Evolutionary conservation across 2,329 filamentous ascomycete genomes (phyloP).

Genomic region (Aspergillus amoenus): DNA sequence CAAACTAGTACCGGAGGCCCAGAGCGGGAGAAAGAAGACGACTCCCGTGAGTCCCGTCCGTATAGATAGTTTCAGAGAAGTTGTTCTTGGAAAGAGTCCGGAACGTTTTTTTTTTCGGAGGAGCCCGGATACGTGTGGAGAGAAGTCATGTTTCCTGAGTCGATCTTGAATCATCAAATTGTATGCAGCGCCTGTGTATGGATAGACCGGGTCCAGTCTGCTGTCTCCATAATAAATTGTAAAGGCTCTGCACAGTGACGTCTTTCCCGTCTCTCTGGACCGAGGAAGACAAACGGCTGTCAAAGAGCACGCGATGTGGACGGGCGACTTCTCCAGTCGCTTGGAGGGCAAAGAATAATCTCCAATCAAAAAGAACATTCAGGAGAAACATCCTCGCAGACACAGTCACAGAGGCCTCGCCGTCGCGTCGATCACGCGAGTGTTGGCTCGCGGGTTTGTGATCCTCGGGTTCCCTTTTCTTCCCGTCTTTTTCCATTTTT

Average conservation of each 20-base stretch:
- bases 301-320: background rate
- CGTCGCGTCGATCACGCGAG: conserved; percentile 24
- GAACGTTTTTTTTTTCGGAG: conserved; percentile 3
- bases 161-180: conserved; percentile 5
- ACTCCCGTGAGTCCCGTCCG: no score
- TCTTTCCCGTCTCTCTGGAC: conserved; percentile 9
- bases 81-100: background rate
- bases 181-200: background rate
- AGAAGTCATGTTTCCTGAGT: conserved; percentile 4
- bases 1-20: no score
- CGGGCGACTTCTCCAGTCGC: background rate
- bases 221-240: conserved; percentile 4
- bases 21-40: no score
- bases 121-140: conserved; percentile 10
- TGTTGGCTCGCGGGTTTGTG: conserved; percentile 1
- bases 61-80: no score
- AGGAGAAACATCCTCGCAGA: no score
- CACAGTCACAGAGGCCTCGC: background rate
- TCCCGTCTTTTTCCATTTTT: conserved; percentile 14
- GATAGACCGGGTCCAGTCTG: background rate
- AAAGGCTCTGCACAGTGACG: conserved; percentile 15
- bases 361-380: no score
- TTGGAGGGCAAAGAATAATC: no score
- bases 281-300: background rate
- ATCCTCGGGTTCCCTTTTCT: conserved; percentile 17